Evolutionary conservation across 257 asterid species (phyloP), one percentile per base, ranked within the genome.

Genomic region (Scutellaria galericulata): DNA sequence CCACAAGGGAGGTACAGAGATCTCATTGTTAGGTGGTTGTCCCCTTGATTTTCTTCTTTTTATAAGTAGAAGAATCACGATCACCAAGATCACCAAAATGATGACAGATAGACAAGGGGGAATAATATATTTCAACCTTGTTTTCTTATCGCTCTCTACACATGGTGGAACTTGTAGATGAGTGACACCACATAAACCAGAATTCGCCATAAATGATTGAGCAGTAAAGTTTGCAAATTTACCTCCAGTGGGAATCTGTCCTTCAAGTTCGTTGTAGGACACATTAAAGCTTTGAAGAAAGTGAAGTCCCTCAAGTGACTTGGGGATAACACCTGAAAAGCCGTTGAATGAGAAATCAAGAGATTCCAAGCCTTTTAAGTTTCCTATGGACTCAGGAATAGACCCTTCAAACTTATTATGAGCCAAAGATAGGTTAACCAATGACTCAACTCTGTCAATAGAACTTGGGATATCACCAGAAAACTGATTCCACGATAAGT

Each of bases 341-440:
- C 50, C 27, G 55, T 86, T 88, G 31, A 48, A 50, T 0, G 95
- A 84, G 15, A 88, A 79, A 69, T 84, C 88, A 65, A 88, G 59
- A 1, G 57, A 31, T 67, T 82, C 87, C 79, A 88, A 71, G 63
- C 89, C 79, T 53, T 20, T 20, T 27, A 85, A 7, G 24, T 75
- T 78, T 18, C 86, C 84, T 2, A 84, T 8, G 1, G 88, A 77
- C n/a, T 46, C 41, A 47, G 94, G 91, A 45, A 88, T 82, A 47
- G 66, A 42, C 0, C 89, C 87, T 50, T 57, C 51, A 62, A 88
- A 80, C 3, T 44, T 48, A 66, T 89, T 86, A 18, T 83, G 74
- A 2, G 85, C 86, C 70, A 85, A 35, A 6, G 3, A 9, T 2
- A 71, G 50, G 6, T 5, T 3, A 0, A 1, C 41, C 15, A 71